These are phyloP conservation scores for Dothideomycetes sp. DNA, from an alignment of 2,329 filamentous ascomycete genomes.

Conservation along the genomic window DNA sequence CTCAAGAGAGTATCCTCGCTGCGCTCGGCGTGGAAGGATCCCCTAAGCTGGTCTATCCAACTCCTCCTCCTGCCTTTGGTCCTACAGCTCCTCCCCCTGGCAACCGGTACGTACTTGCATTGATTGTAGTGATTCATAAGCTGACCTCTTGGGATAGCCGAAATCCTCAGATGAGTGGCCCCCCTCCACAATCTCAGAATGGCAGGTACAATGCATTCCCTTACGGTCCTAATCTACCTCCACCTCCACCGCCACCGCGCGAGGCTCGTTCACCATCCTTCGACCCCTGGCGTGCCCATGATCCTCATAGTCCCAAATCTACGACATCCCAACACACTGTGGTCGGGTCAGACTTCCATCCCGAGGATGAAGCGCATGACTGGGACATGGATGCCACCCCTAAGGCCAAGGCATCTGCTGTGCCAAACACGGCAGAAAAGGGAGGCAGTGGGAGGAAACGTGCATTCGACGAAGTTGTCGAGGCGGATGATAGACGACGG, in stretches of 20 bases:
- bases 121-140: too few species aligned
- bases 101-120: conserved; percentile 4
- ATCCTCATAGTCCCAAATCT: conserved; percentile 15
- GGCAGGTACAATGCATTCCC: too few species aligned
- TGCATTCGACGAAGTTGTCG: conserved; percentile 16
- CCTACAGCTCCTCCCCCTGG: conserved; percentile 22
- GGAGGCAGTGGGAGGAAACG: conserved; percentile 18
- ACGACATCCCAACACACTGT: conserved; percentile 18
- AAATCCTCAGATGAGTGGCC: not conserved
- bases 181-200: not conserved
- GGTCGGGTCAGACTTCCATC: conserved; percentile 19
- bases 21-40: conserved; percentile 29
- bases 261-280: conserved; percentile 16
- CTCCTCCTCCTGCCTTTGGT: conserved; percentile 29
- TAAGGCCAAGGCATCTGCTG: conserved; percentile 13
- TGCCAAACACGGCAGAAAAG: not conserved
- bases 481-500: conserved; percentile 13
- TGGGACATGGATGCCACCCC: conserved; percentile 15
- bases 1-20: conserved; percentile 29
- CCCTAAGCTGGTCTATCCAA: conserved; percentile 29
- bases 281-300: conserved; percentile 16
- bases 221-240: conserved; percentile 15
- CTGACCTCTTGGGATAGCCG: too few species aligned
- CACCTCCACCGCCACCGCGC: conserved; percentile 16
- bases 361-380: conserved; percentile 14